Percentiles rank a stretch among this genome's conserved stretches.
Evolutionary conservation across 1,284 basidiomycete genomes (phyloP).

Genomic region (Ustilago vetiveriae): DNA sequence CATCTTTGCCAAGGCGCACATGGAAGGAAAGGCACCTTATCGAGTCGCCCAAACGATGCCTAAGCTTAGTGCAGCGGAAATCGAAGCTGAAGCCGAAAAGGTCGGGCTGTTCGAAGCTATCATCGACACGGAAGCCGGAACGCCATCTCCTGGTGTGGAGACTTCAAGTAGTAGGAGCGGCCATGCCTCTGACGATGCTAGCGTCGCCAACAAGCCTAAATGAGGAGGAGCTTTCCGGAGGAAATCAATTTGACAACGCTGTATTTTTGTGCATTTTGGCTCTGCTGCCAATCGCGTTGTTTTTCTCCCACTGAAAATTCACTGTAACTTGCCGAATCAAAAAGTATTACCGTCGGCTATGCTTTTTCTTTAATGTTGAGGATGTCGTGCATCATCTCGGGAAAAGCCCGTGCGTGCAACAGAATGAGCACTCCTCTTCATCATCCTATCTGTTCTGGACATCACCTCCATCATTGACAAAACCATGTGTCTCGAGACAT

Average conservation of each 20-base stretch:
- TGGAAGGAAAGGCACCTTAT: slow-evolving; percentile 46
- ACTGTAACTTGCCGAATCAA: no score
- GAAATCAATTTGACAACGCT: not conserved
- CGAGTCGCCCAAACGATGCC: slow-evolving; percentile 53
- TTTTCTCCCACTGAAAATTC: not conserved
- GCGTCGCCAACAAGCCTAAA: not conserved
- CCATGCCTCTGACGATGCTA: slow-evolving; percentile 1
- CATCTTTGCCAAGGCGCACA: slow-evolving; percentile 60
- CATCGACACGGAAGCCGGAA: not conserved
- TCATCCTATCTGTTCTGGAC: not conserved
- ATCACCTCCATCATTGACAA: not conserved
- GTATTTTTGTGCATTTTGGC: not conserved
- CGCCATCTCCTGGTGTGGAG: not conserved
- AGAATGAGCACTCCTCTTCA: not conserved
- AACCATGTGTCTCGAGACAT: slow-evolving; percentile 14
- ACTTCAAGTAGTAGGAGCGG: not conserved
- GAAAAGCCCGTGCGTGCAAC: no score
- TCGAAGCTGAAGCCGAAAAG: slow-evolving; percentile 49
- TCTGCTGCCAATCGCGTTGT: slow-evolving; percentile 3
- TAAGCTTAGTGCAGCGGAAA: slow-evolving; percentile 24
- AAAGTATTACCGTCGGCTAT: not conserved
- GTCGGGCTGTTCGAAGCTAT: slow-evolving; percentile 31
- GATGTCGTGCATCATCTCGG: not conserved
- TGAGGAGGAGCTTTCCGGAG: not conserved
- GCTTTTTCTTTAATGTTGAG: not conserved